These are phyloP conservation scores for Aspergillus bombycis DNA, from an alignment of 2,329 filamentous ascomycete species.

Conservation along the genomic window DNA sequence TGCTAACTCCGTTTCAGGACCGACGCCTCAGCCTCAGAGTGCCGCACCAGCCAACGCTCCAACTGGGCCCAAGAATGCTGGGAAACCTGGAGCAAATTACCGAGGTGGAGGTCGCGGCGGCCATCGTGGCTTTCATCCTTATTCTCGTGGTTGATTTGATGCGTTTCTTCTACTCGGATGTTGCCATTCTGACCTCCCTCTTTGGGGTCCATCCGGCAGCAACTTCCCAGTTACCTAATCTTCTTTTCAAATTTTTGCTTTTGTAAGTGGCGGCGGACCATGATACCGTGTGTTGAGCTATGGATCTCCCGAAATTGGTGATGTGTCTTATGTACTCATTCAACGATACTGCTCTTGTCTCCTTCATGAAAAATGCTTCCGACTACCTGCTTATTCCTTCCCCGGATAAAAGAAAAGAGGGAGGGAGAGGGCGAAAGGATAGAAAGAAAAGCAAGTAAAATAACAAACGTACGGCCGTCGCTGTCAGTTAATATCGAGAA, in stretches of 20 bases:
- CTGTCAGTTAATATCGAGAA: neutral
- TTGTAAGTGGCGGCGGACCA: neutral
- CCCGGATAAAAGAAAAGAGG: neutral
- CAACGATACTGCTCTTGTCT: conserved; percentile 1
- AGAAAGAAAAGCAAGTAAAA: neutral
- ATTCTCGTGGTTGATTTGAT: conserved; percentile 51
- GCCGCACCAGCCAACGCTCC: conserved; percentile 78
- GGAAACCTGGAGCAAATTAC: conserved; percentile 89
- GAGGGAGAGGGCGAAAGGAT: neutral
- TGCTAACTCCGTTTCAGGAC: conserved; percentile 39
- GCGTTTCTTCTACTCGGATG: neutral
- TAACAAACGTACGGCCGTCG: neutral
- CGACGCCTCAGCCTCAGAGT: conserved; percentile 50
- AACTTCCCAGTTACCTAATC: neutral
- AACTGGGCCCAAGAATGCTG: conserved; percentile 94
- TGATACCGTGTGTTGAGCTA: neutral
- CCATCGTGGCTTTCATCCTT: conserved; percentile 77
- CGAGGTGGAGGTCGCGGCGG: conserved; percentile 82
- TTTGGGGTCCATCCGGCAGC: neutral
- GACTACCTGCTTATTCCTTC: neutral
- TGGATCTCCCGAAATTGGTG: neutral
- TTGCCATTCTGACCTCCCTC: neutral
- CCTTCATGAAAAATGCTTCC: neutral
- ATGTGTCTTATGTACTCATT: conserved; percentile 17
- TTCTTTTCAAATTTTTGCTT: conserved; percentile 6